Conservation (phyloP, 2,329 filamentous ascomycete species). For the Pochonia chlamydosporia region DNA sequence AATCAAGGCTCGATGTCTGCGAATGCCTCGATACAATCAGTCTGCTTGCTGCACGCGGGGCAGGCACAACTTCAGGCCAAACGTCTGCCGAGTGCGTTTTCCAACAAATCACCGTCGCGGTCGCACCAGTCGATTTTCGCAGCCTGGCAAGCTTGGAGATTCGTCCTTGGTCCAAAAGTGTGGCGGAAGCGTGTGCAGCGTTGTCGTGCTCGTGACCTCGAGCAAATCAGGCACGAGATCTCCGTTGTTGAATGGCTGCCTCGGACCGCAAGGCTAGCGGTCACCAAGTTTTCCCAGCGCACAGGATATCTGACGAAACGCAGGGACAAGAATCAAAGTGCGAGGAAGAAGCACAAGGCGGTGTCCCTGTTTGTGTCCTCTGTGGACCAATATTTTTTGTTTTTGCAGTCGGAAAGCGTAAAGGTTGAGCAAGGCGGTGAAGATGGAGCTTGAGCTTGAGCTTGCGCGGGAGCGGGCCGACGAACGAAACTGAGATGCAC, state of each 20-base stretch:
- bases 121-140: not conserved
- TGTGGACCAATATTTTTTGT: too few relatives aligned
- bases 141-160: not conserved
- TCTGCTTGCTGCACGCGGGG: not conserved
- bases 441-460: not conserved
- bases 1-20: not conserved
- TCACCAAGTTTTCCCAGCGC: too few relatives aligned
- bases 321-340: too few relatives aligned
- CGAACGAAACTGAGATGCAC: not conserved
- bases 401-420: too few relatives aligned
- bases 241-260: not conserved
- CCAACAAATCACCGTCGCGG: not conserved
- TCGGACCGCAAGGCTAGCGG: not conserved
- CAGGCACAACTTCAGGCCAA: not conserved
- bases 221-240: slow-evolving; percentile 3
- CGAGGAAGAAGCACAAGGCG: not conserved
- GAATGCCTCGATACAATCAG: not conserved
- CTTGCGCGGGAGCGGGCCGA: not conserved
- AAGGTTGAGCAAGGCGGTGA: not conserved
- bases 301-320: not conserved
- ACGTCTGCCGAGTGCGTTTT: not conserved
- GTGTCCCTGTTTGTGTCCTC: not conserved
- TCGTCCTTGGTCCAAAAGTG: not conserved
- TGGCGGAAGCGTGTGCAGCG: not conserved
- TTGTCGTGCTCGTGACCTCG: slow-evolving; percentile 4